A percentile compares a stretch with the other conserved stretches of the same genome.
Conservation (phyloP, 805 yeast species). For the Cephaloascus albidus region DNA sequence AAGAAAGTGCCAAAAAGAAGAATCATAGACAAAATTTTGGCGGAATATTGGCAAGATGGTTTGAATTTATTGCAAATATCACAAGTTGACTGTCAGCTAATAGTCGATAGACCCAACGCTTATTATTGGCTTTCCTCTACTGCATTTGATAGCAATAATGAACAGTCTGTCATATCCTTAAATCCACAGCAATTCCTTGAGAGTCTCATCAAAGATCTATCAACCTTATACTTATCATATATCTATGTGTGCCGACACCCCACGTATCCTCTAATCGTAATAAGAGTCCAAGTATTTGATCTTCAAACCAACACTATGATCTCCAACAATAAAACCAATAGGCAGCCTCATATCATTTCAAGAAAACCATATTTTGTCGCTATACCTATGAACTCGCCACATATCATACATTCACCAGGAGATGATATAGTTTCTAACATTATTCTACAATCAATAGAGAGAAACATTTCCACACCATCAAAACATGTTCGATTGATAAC, state of each 20-base stretch:
- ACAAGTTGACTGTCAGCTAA: constrained; percentile 57
- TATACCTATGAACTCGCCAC: constrained; percentile 58
- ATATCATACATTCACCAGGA: constrained; percentile 47
- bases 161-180: constrained; percentile 22
- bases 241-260: constrained; percentile 63
- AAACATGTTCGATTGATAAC: constrained; percentile 29
- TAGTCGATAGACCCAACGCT: constrained; percentile 47
- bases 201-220: constrained; percentile 35
- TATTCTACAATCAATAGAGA: constrained; percentile 52
- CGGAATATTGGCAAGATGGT: constrained; percentile 45
- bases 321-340: constrained; percentile 5
- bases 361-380: constrained; percentile 58
- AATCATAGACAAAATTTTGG: constrained; percentile 34
- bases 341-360: constrained; percentile 36
- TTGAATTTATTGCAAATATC: constrained; percentile 58
- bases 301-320: constrained; percentile 7
- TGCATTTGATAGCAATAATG: constrained; percentile 23
- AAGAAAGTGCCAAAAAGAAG: constrained; percentile 6
- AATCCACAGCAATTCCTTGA: constrained; percentile 45
- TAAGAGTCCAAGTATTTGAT: constrained; percentile 66
- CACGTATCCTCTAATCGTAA: constrained; percentile 44
- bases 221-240: constrained; percentile 49
- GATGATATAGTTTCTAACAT: constrained; percentile 34
- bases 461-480: constrained; percentile 36
- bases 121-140: constrained; percentile 40